These are phyloP conservation scores for Kodamaea jinghongensis DNA, from an alignment of 805 yeast genomes.

Conservation along the genomic window DNA sequence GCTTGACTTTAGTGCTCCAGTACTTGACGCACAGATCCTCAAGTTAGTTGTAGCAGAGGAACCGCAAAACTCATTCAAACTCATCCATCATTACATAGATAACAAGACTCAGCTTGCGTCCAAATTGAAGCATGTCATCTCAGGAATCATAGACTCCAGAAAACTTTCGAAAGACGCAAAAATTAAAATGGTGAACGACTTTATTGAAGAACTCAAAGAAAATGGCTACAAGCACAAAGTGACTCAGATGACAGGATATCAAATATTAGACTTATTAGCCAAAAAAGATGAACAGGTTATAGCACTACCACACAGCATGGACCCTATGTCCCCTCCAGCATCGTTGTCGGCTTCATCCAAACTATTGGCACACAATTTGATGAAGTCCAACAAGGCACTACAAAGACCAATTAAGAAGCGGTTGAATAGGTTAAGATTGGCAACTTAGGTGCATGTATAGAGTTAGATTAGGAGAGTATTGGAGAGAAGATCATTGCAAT, in stretches of 20 bases:
- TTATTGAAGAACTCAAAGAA: conserved; percentile 15
- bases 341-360: conserved; percentile 3
- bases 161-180: conserved; percentile 16
- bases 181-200: conserved; percentile 17
- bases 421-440: conserved; percentile 1
- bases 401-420: conserved; percentile 7
- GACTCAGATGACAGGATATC: conserved; percentile 15
- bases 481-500: no score
- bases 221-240: conserved; percentile 20
- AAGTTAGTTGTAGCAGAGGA: conserved; percentile 25
- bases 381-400: conserved; percentile 6
- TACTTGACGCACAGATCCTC: conserved; percentile 18
- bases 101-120: conserved; percentile 21
- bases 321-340: not conserved
- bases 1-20: conserved; percentile 14
- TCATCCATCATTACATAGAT: conserved; percentile 21
- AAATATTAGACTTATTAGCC: conserved; percentile 12
- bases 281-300: not conserved
- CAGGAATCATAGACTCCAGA: conserved; percentile 27
- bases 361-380: conserved; percentile 2
- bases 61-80: conserved; percentile 24
- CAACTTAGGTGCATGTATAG: not conserved
- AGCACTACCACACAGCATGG: not conserved
- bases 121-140: conserved; percentile 16
- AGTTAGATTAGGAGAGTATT: no score